phyloP scores from a whole-genome alignment of 352 stramenopile species.

The Pythium dissimile region DNA sequence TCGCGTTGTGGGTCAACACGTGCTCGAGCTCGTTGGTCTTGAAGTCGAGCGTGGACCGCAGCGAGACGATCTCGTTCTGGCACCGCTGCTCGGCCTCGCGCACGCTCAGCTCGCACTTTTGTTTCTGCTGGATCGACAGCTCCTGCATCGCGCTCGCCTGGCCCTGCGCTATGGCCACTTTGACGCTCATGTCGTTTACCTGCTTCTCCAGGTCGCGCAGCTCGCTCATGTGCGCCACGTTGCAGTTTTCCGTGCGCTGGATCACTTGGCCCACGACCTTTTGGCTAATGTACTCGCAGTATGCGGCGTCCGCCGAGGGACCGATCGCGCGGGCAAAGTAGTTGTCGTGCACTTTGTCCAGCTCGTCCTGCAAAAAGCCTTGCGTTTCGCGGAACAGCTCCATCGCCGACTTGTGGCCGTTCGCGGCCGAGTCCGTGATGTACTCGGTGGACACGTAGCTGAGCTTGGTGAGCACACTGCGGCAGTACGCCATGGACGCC shows the following conservation, averaged over 20 bases:
- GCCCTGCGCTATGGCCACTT: slow-evolving; percentile 76
- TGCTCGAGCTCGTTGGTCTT: slow-evolving; percentile 87
- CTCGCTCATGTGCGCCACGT: slow-evolving; percentile 71
- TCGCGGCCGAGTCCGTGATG: slow-evolving; percentile 24
- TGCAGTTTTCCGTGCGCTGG: slow-evolving; percentile 70
- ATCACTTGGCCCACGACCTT: slow-evolving; percentile 68
- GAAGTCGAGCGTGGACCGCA: slow-evolving; percentile 76
- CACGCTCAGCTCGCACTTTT: slow-evolving; percentile 73
- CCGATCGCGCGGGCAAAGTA: slow-evolving; percentile 65
- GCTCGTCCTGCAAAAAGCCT: slow-evolving; percentile 48
- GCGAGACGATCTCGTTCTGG: slow-evolving; percentile 51
- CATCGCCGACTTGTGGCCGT: slow-evolving; percentile 64
- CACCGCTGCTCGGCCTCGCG: slow-evolving; percentile 77
- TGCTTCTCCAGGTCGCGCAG: slow-evolving; percentile 74
- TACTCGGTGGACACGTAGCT: slow-evolving; percentile 38
- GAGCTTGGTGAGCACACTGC: slow-evolving; percentile 53
- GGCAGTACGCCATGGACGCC: slow-evolving; percentile 82
- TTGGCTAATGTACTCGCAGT: slow-evolving; percentile 83
- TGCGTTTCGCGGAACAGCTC: slow-evolving; percentile 72
- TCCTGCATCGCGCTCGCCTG: slow-evolving; percentile 83
- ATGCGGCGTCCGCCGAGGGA: slow-evolving; percentile 74
- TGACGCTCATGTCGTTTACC: slow-evolving; percentile 78
- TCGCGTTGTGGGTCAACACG: slow-evolving; percentile 85
- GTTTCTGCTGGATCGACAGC: slow-evolving; percentile 66
- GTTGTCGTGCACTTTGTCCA: slow-evolving; percentile 46